Evolutionary conservation across 768 basidiomycete genomes (phyloP), one percentile per base, ranked within the genome.

Genomic region (Mycena capillaripes): DNA sequence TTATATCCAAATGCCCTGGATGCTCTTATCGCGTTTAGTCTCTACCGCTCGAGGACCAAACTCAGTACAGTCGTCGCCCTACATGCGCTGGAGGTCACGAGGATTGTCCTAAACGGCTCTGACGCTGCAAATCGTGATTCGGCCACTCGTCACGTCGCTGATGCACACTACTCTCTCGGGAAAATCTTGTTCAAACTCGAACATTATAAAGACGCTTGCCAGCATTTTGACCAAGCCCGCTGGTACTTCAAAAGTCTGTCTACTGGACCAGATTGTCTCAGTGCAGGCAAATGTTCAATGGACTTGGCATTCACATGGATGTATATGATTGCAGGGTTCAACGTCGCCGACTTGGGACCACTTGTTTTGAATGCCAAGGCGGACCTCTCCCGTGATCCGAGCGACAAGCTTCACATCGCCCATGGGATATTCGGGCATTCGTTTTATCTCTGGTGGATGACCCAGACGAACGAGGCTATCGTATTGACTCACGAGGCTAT

Each of bases 11-110:
- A 67, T 40, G 34, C 68, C 10, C 32, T 77, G 30, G 65, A 76
- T 42, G 75, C 67, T 29, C 58, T 76, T 25, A 52, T 79, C 29
- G 30, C 70, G 16, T 72, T 75, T 36, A 52, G 64, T 29, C 38
- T 57, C 32, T 66, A 76, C 56, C 78, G 77, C 38, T 30, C 36
- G 7, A 58, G 59, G 34, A 60, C 70, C 3, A 59, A 60, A 36
- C 78, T 77, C 7, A 68, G 67, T 21, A 30, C 61, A 25, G 70
- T 42, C 25, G 36, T 66, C 14, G 53, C 40, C 53, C 21, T 12
- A 14, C 53, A 46, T 36, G 53, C 65, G 11, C 36, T 66, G n/a
- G 11, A 38, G n/a, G 25, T 66, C 12, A 36, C 64, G 30, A 9
- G 7, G 27, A 19, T 8, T 11, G 60, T 21, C 30, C 4, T 29